Percentiles rank a stretch among this genome's conserved stretches.
These are phyloP conservation scores for Coleophoma cylindrospora DNA, from an alignment of 2,329 filamentous ascomycete species.

Conservation along the genomic window DNA sequence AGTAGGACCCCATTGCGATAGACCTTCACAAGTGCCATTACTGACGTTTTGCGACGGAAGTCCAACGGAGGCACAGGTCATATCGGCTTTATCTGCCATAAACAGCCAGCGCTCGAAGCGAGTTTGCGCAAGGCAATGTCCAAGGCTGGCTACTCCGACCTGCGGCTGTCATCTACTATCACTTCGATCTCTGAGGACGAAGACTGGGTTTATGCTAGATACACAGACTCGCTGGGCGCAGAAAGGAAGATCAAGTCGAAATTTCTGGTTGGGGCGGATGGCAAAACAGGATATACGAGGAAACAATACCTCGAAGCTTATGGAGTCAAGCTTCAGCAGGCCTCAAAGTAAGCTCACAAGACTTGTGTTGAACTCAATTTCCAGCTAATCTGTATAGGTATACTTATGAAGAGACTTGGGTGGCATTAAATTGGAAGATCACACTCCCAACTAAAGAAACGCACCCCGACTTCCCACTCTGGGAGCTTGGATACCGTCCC, in stretches of 20 bases:
- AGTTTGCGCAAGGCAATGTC: background rate
- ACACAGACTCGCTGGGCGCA: background rate
- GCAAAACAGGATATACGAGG: conserved; percentile 9
- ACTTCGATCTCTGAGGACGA: conserved; percentile 2
- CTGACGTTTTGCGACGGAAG: too few relatives aligned
- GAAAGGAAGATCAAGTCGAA: background rate
- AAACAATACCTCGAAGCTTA: conserved; percentile 16
- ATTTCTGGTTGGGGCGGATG: conserved; percentile 11
- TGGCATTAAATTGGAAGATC: conserved; percentile 41
- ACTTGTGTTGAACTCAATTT: background rate
- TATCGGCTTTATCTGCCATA: conserved; percentile 20
- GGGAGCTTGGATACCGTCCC: conserved; percentile 38
- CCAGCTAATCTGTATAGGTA: conserved; percentile 7
- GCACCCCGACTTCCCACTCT: conserved; percentile 43
- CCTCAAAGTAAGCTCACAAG: conserved; percentile 6
- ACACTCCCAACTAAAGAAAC: conserved; percentile 35
- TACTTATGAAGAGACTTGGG: conserved; percentile 37
- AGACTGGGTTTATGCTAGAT: background rate
- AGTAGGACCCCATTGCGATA: conserved; percentile 2
- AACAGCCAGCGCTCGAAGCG: conserved; percentile 19
- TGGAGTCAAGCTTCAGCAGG: conserved; percentile 31
- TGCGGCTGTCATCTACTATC: background rate
- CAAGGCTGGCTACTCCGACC: background rate
- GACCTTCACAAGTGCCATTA: too few relatives aligned
- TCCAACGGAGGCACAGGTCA: conserved; percentile 18